phyloP scores from a whole-genome alignment of 371 early-diverging fungal species.

The Mucor irregularis region DNA sequence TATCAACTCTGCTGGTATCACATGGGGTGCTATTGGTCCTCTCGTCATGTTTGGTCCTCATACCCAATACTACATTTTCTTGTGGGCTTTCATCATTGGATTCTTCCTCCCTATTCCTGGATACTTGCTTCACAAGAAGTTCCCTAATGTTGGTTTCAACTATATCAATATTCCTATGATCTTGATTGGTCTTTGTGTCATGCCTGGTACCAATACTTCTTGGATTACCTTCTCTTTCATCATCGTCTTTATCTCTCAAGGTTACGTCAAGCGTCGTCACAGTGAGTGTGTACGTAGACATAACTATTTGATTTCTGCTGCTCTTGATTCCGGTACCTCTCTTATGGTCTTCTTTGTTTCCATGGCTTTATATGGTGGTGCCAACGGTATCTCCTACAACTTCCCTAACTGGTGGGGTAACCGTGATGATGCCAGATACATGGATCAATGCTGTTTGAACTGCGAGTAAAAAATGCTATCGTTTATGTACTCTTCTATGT shows the following conservation, averaged over 20 bases:
- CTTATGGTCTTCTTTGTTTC: constrained; percentile 52
- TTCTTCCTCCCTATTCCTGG: constrained; percentile 31
- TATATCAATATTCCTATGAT: constrained; percentile 51
- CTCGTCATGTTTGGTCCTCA: constrained; percentile 63
- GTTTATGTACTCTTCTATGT: too few species aligned
- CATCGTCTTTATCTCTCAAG: constrained; percentile 45
- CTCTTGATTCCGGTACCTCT: constrained; percentile 59
- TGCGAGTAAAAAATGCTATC: neutral
- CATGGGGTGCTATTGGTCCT: constrained; percentile 81
- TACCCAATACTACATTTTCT: constrained; percentile 60
- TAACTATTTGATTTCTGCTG: constrained; percentile 57
- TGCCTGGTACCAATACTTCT: constrained; percentile 44
- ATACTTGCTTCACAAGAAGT: constrained; percentile 34
- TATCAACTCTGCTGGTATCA: constrained; percentile 62
- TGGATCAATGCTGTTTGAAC: constrained; percentile 22
- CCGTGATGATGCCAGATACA: constrained; percentile 8
- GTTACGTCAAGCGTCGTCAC: constrained; percentile 46
- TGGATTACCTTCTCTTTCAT: constrained; percentile 45
- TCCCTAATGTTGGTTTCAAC: constrained; percentile 39
- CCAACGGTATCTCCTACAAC: constrained; percentile 28
- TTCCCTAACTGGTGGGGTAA: constrained; percentile 63
- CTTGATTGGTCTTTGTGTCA: constrained; percentile 37
- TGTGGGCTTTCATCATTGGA: constrained; percentile 50
- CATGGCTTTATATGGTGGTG: constrained; percentile 55
- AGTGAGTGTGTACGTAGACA: constrained; percentile 55